Percentiles rank a stretch among this genome's conserved stretches.
phyloP scores from a whole-genome alignment of 768 basidiomycete species.

The Amanita rubescens region DNA sequence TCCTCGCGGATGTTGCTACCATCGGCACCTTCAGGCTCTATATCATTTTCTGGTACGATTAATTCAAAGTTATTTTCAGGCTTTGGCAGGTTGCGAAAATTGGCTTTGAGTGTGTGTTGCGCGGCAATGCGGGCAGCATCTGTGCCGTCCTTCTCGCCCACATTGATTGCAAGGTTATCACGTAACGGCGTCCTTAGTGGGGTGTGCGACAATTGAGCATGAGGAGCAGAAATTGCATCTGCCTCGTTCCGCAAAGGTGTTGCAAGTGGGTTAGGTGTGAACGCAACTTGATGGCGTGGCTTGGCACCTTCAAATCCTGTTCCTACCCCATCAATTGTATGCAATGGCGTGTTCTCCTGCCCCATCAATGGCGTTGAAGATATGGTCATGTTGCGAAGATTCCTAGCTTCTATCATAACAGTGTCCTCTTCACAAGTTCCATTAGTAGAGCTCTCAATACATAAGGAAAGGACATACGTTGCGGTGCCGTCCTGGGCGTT shows the following conservation, averaged over 20 bases:
- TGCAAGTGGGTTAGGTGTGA: conserved; percentile 94
- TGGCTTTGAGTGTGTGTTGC: conserved; percentile 71
- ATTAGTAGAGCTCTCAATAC: neutral
- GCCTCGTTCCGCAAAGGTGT: conserved; percentile 60
- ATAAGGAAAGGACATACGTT: conserved; percentile 53
- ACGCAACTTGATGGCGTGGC: conserved; percentile 82
- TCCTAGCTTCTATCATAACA: conserved; percentile 90
- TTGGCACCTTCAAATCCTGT: conserved; percentile 95
- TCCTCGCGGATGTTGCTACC: conserved; percentile 39
- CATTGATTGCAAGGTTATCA: conserved; percentile 87
- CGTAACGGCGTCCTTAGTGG: conserved; percentile 93
- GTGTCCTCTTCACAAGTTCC: conserved; percentile 67
- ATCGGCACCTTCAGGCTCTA: conserved; percentile 46
- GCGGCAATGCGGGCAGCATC: conserved; percentile 40
- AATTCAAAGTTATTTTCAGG: conserved; percentile 98
- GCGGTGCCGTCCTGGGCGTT: conserved; percentile 90
- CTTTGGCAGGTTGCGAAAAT: conserved; percentile 78
- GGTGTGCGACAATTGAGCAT: conserved; percentile 50
- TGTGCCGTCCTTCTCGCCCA: conserved; percentile 30
- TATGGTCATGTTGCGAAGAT: conserved; percentile 89
- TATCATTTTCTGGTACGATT: conserved; percentile 84
- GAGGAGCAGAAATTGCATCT: conserved; percentile 35
- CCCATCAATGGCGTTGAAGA: conserved; percentile 92
- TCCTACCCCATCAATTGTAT: conserved; percentile 61
- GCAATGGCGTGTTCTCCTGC: conserved; percentile 95